Conservation (phyloP, 768 basidiomycete genomes). For the Psilocybe tampanensis region DNA sequence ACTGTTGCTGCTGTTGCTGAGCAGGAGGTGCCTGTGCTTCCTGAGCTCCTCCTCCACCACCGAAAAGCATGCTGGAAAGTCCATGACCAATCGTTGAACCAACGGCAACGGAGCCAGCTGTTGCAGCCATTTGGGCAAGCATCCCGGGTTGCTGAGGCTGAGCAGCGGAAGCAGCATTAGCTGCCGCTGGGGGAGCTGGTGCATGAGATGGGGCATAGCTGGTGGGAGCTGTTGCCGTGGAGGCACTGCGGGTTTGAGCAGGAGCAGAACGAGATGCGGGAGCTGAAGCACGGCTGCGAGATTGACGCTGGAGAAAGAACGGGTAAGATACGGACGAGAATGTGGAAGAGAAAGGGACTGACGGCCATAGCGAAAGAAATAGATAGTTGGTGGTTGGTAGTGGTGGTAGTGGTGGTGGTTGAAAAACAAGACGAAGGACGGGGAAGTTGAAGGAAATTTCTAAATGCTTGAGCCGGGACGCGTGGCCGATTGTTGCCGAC, state of each 20-base stretch:
- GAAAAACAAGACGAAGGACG: constrained; percentile 19
- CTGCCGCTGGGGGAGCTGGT: constrained; percentile 47
- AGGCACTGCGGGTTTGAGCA: constrained; percentile 47
- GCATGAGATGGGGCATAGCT: constrained; percentile 45
- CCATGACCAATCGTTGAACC: constrained; percentile 91
- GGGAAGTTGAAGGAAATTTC: constrained; percentile 22
- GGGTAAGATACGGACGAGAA: constrained; percentile 1
- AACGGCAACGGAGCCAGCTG: constrained; percentile 87
- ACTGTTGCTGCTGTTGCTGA: constrained; percentile 49
- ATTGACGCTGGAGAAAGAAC: constrained; percentile 58
- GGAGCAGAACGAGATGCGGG: constrained; percentile 50
- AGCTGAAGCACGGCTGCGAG: constrained; percentile 71
- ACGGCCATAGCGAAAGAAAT: constrained; percentile 38
- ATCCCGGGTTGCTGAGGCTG: constrained; percentile 66
- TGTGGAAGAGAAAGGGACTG: constrained; percentile 16
- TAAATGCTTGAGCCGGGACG: constrained; percentile 26
- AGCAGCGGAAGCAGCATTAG: constrained; percentile 40
- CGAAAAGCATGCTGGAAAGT: constrained; percentile 89
- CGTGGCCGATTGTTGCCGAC: constrained; percentile 33
- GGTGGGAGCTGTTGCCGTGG: constrained; percentile 54
- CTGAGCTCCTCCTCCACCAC: constrained; percentile 51
- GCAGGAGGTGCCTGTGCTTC: constrained; percentile 46
- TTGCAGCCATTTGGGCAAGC: constrained; percentile 85
- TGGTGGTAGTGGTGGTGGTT: constrained; percentile 32
- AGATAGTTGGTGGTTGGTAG: constrained; percentile 3